Evolutionary conservation across 768 basidiomycete species (phyloP).

Genomic region (Collybiopsis luxurians): DNA sequence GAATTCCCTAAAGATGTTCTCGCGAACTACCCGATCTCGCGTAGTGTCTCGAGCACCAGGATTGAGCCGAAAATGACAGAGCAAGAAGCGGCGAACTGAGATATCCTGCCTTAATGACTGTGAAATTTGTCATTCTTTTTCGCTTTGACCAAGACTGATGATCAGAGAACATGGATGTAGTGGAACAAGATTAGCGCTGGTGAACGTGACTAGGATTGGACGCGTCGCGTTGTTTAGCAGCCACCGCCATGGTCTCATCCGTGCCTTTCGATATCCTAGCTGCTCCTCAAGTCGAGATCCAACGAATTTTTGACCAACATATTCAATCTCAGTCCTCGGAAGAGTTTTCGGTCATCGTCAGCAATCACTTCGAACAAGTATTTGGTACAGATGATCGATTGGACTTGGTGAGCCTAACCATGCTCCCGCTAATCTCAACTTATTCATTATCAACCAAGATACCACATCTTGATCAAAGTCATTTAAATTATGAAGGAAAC

Average conservation of each 20-base stretch:
- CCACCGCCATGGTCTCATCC: constrained; percentile 26
- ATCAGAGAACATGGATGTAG: too few species aligned
- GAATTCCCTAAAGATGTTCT: too few species aligned
- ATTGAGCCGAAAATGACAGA: too few species aligned
- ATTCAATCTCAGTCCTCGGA: neutral
- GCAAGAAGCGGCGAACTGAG: too few species aligned
- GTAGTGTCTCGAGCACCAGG: too few species aligned
- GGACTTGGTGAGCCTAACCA: constrained; percentile 26
- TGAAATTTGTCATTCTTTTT: too few species aligned
- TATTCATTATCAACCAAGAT: constrained; percentile 40
- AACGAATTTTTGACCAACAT: neutral
- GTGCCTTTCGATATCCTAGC: constrained; percentile 6
- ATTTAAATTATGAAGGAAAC: neutral
- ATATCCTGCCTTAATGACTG: too few species aligned
- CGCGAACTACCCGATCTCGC: too few species aligned
- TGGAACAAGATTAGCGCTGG: too few species aligned
- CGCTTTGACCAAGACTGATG: too few species aligned
- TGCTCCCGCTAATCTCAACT: neutral
- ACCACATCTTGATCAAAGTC: constrained; percentile 44
- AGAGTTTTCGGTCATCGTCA: neutral
- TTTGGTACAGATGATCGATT: constrained; percentile 15
- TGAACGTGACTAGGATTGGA: too few species aligned
- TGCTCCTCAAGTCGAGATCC: constrained; percentile 1
- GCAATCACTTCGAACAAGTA: constrained; percentile 1
- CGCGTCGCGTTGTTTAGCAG: neutral